Evolutionary conservation across 768 basidiomycete genomes (phyloP).

Genomic region (Gloeopeniophorella convolvens): DNA sequence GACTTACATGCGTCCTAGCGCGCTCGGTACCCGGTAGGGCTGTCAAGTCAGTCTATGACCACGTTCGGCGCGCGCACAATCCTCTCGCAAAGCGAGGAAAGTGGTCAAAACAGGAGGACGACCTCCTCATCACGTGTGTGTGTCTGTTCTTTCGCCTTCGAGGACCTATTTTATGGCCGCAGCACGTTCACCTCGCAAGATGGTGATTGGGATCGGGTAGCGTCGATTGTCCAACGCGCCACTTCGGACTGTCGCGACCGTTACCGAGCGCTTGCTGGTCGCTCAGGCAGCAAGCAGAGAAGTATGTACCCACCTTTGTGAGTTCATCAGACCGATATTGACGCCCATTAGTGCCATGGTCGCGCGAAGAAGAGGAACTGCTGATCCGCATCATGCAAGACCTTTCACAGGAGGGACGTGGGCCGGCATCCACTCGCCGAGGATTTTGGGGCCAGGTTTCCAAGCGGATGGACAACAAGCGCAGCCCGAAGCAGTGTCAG

Average conservation of each 20-base stretch:
- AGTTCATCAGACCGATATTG: neutral
- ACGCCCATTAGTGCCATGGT: neutral
- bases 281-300: neutral
- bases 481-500: neutral
- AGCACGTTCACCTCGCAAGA: too few relatives aligned
- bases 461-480: neutral
- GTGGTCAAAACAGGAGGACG: neutral
- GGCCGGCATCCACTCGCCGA: neutral
- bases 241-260: too few relatives aligned
- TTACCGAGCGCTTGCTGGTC: too few relatives aligned
- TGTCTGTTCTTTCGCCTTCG: too few relatives aligned
- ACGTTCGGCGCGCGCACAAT: neutral
- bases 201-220: too few relatives aligned
- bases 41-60: neutral
- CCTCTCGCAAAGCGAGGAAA: neutral
- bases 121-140: too few relatives aligned
- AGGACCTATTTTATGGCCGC: too few relatives aligned
- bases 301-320: neutral
- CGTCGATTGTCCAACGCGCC: too few relatives aligned
- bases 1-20: too few relatives aligned
- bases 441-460: neutral
- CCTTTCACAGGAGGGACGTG: neutral
- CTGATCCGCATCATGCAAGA: neutral
- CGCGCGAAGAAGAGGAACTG: neutral
- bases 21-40: neutral